Evolutionary conservation across 163 green algal species (phyloP), one percentile per base, ranked within the genome.

Genomic region (Scenedesmus sp.): DNA sequence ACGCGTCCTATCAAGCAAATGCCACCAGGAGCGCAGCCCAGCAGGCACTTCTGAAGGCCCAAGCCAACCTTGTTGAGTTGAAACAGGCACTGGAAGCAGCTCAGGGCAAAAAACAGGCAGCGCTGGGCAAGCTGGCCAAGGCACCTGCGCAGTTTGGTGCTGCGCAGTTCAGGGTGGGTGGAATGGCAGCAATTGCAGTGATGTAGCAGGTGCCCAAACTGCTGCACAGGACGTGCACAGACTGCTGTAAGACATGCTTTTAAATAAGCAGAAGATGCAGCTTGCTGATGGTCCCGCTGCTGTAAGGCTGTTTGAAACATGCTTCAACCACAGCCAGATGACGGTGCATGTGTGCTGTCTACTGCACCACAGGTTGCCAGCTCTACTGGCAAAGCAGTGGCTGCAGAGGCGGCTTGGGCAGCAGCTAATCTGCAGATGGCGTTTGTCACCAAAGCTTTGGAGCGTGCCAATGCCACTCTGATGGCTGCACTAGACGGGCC

Each of bases 1-100:
- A 90, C 42, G 85, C 70, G 26, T 90, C 85, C 16, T 90, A 79
- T 37, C 85, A 90, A 72, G 85, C 85, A 0, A 90, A 90, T 44
- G 85, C 85, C 30, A 90, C 72, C 10, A 49, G 72, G 30, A 40
- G 78, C 53, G 85, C 85, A 59, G 85, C 85, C 24, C 42, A 85
- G n/a, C 49, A 61, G 26, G 42, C 49, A 24, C 51, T 87, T 15
- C 16, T 13, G 13, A 15, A 37, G 13, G 81, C 53, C 16, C 81
- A 68, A 26, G 53, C n/a, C 9, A 78, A 78, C 53, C 81, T 87
- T 15, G n/a, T 33, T 2, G 51, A 61, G 18, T 33, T 61, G 81
- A 40, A 46, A 30, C 56, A 83, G 49, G 87, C 87, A 35, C 56
- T 91, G 18, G 59, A 42, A 51, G 44, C 44, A 59, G 85, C 85